Base-by-base conservation (phyloP, 441 rosid genomes). In the Populus hybrid region DNA sequence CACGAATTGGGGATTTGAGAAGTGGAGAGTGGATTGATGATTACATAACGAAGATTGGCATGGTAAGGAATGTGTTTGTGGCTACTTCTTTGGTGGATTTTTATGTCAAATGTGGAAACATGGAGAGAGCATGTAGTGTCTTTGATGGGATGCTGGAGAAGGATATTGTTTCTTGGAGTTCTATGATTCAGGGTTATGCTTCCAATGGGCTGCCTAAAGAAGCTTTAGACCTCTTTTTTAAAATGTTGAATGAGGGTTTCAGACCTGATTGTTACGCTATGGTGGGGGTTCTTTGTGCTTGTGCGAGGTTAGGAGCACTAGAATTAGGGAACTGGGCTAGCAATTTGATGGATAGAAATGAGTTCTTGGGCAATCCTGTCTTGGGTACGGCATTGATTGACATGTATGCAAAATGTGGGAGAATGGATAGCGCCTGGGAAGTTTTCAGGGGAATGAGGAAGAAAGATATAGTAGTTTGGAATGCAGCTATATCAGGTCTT, bases 311-410 rank as follows among this genome's bases (percentile, higher is more conserved):
- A 75, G 92, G 90, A 64, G 89, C 88, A 1, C 69, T 86, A 63
- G 88, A 83, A 45, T 70, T 83, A 56, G 93, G 97, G 8, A 89
- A 88, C 24, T 87, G 93, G 95, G 93, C 88, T 28, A 85, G 89
- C 77, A 80, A 78, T 72, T 70, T 88, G 78, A 86, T 87, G 74
- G 84, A 82, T 74, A 75, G 72, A 71, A 72, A 77, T 28, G 86
- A 83, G 82, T 90, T 88, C 74, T 68, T 82, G 76, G 79, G 75
- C 8, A 87, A 88, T 82, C 86, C 87, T 45, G 85, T 87, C 7
- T 23, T 87, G 74, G 93, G 90, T 50, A 90, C 89, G 2, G 88
- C 93, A 7, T 78, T 90, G 76, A 86, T 88, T 71, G 89, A 88
- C 80, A 87, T 88, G 93, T 87, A 82, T 10, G 81, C 87, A 20